Evolutionary conservation across 345 rosid species (phyloP).

Genomic region (Rhizophora mangle): DNA sequence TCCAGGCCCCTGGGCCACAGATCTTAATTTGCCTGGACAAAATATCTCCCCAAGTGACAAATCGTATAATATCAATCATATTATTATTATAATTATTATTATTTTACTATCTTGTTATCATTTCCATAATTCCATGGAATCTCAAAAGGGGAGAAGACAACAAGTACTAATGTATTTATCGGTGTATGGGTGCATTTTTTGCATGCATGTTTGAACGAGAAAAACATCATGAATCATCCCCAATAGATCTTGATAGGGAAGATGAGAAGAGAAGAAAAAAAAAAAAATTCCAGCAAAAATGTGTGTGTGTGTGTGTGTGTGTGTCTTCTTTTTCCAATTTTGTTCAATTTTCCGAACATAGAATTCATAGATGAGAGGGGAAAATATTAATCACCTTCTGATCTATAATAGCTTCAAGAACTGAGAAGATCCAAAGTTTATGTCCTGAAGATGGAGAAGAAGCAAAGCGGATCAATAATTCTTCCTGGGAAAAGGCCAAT

Average conservation of each 20-base stretch:
- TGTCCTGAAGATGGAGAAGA: conserved; percentile 10
- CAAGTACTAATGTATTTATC: too few relatives aligned
- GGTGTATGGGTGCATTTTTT: too few relatives aligned
- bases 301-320: too few relatives aligned
- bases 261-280: background rate
- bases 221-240: too few relatives aligned
- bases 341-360: background rate
- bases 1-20: conserved; percentile 33
- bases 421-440: conserved; percentile 11
- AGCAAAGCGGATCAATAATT: background rate
- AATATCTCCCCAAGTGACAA: conserved; percentile 23
- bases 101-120: too few relatives aligned
- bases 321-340: background rate
- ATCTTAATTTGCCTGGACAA: conserved; percentile 7
- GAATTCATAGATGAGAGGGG: conserved; percentile 17
- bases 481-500: conserved; percentile 7
- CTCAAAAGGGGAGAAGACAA: too few relatives aligned
- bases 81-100: background rate
- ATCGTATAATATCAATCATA: background rate
- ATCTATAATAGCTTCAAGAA: conserved; percentile 30
- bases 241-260: too few relatives aligned
- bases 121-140: too few relatives aligned
- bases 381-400: conserved; percentile 23
- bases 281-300: background rate
- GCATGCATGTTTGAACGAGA: too few relatives aligned